These are phyloP conservation scores for Pythium graminicola DNA, from an alignment of 352 stramenopile species.

Conservation along the genomic window DNA sequence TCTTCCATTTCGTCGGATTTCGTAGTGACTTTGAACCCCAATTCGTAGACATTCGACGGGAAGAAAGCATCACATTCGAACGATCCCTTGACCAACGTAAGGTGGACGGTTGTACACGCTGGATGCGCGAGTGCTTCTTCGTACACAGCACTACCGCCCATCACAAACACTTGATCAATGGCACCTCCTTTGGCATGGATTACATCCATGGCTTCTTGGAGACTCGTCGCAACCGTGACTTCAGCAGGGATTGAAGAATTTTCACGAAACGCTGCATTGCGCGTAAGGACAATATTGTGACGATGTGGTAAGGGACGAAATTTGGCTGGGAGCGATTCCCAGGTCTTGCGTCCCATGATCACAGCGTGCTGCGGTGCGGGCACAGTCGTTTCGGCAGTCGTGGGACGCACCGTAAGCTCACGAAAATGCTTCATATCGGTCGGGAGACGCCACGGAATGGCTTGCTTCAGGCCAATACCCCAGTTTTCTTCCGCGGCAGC, in stretches of 20 bases:
- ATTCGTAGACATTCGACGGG: constrained; percentile 58
- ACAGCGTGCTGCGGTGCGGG: constrained; percentile 90
- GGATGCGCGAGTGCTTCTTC: constrained; percentile 83
- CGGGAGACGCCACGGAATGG: constrained; percentile 93
- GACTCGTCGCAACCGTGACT: constrained; percentile 82
- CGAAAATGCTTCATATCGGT: constrained; percentile 97
- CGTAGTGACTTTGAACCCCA: constrained; percentile 38
- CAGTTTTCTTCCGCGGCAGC: constrained; percentile 76
- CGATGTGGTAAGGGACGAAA: constrained; percentile 93
- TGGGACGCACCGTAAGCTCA: constrained; percentile 74
- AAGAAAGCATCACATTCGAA: constrained; percentile 93
- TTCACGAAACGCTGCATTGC: constrained; percentile 50
- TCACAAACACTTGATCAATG: constrained; percentile 95
- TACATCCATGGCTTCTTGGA: constrained; percentile 88
- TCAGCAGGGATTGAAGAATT: constrained; percentile 43
- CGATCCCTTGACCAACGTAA: constrained; percentile 86
- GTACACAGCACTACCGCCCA: constrained; percentile 95
- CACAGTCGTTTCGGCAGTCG: neutral
- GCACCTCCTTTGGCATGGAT: constrained; percentile 57
- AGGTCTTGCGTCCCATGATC: constrained; percentile 99
- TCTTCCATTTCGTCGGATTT: constrained; percentile 65
- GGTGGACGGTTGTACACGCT: constrained; percentile 81
- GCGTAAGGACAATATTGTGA: constrained; percentile 95
- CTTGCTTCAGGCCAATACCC: constrained; percentile 81
- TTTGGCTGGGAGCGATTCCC: constrained; percentile 96